Evolutionary conservation across 768 basidiomycete species (phyloP), one percentile per base, ranked within the genome.

Genomic region (Russula emetica): DNA sequence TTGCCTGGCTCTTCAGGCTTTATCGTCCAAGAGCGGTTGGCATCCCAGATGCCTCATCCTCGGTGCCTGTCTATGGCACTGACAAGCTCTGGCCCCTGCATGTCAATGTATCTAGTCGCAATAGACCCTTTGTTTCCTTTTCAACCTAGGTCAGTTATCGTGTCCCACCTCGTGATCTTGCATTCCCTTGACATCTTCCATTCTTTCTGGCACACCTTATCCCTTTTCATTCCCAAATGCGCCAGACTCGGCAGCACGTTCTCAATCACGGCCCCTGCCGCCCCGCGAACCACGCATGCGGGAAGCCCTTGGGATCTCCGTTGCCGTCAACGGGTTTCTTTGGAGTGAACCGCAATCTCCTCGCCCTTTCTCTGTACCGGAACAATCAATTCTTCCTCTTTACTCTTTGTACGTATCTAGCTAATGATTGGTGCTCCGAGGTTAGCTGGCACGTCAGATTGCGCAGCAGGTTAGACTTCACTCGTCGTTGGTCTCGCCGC

Each of bases 231-330:
- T 42, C 36, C 32, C 4, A 55, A 26, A 47, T 54, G 62, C 44
- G 24, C 57, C 44, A n/a, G 26, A 38, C 52, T 30, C 26, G 52
- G 40, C 57, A 54, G 34, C 57, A 45, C 53, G 38, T 60, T 60
- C 58, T 55, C 28, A 64, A 14, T 38, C 45, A 60, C 63, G 63
- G 63, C 58, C 63, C 32, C 58, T 60, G 42, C 56, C 42, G 52
- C 47, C 58, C 63, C 58, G 63, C 63, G 63, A 64, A 64, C 53
- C 63, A 55, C 58, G 63, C 63, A 60, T 28, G 34, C 50, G 44
- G 26, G n/a, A 57, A 54, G 59, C 52, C 51, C 36, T 52, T 47
- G 36, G 57, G 57, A 63, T 63, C 62, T 59, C 57, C 62, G 57
- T 54, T 63, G 52, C 51, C 50, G 56, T 47, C 51, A 58, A 44